Evolutionary conservation across 192 early-diverging fungal genomes (phyloP).

Genomic region (Backusella mclennaniae): DNA sequence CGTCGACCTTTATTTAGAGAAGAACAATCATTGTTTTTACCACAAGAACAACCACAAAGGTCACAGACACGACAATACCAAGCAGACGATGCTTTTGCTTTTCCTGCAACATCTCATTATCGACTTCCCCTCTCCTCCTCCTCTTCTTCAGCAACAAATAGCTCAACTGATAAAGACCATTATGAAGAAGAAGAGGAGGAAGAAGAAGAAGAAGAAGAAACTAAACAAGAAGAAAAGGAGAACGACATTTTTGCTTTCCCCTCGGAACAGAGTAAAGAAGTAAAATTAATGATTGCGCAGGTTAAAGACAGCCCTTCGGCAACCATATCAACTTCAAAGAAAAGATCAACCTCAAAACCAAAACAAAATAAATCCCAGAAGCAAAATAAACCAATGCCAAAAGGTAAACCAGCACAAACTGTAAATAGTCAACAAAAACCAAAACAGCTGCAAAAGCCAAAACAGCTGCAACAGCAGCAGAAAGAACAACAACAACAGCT

Average conservation of each 20-base stretch:
- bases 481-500: background rate
- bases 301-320: background rate
- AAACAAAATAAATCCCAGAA: background rate
- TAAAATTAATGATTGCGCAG: slow-evolving; percentile 2
- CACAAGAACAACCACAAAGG: background rate
- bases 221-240: background rate
- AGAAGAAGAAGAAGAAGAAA: background rate
- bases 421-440: background rate
- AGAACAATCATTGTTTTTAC: background rate
- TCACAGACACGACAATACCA: background rate
- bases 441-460: background rate
- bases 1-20: slow-evolving; percentile 6
- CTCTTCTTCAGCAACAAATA: background rate
- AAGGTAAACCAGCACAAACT: background rate
- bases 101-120: background rate
- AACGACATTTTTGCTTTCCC: slow-evolving; percentile 4
- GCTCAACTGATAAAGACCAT: background rate
- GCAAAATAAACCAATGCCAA: background rate
- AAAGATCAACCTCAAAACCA: background rate
- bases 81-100: background rate
- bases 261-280: background rate
- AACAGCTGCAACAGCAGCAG: background rate
- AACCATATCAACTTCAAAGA: background rate
- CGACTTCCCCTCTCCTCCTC: background rate
- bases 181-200: background rate